Conservation (phyloP, 108 stramenopile genomes). For the Stephanodiscus minutulus region DNA sequence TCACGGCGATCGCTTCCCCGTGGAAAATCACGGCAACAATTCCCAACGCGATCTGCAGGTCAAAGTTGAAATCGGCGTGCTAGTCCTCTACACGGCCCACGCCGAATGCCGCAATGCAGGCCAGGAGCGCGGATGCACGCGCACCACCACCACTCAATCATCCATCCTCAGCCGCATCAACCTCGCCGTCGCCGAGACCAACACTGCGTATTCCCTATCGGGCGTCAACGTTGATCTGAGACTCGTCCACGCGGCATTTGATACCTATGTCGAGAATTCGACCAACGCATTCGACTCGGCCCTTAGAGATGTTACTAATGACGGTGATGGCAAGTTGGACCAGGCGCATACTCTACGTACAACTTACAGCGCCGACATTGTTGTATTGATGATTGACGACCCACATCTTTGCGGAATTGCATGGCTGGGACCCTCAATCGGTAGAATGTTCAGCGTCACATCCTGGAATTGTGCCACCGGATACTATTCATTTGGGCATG, state of each 20-base stretch:
- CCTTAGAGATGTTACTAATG: background rate
- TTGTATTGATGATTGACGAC: slow-evolving; percentile 11
- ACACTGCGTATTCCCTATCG: slow-evolving; percentile 10
- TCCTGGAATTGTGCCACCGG: slow-evolving; percentile 20
- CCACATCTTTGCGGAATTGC: background rate
- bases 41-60: background rate
- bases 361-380: slow-evolving; percentile 17
- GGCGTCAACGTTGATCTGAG: slow-evolving; percentile 2
- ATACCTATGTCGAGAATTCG: slow-evolving; percentile 6
- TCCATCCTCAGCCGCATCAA: slow-evolving; percentile 15
- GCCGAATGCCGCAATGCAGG: slow-evolving; percentile 13
- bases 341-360: slow-evolving; percentile 9
- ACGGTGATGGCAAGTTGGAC: slow-evolving; percentile 18
- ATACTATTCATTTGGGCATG: slow-evolving; percentile 22
- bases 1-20: background rate
- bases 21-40: background rate
- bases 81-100: slow-evolving; percentile 14
- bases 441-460: slow-evolving; percentile 12
- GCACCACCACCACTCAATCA: slow-evolving; percentile 1
- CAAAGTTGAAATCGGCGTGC: background rate
- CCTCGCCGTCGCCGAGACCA: slow-evolving; percentile 20
- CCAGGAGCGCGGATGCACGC: background rate
- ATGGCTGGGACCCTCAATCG: background rate
- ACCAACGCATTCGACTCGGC: slow-evolving; percentile 1
- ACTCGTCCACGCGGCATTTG: slow-evolving; percentile 14